phyloP scores from a whole-genome alignment of 352 stramenopile species.

The Pythium rishiriense region DNA sequence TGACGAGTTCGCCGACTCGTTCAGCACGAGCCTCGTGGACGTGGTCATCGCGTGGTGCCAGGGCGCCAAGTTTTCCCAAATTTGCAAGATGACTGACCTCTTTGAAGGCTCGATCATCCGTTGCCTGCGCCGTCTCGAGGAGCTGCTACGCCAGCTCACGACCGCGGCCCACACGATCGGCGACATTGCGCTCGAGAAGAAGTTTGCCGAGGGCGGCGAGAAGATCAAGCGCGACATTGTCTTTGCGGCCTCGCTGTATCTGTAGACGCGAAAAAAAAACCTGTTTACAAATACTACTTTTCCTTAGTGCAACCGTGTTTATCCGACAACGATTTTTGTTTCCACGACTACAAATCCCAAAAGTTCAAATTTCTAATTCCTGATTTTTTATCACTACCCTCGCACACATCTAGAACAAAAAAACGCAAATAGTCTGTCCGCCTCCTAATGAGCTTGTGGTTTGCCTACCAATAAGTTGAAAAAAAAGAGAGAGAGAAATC shows the following conservation, averaged over 20 bases:
- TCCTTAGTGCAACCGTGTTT: background rate
- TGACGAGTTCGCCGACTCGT: conserved; percentile 97
- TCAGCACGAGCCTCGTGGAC: conserved; percentile 98
- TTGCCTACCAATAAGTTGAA: background rate
- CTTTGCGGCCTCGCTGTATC: conserved; percentile 98
- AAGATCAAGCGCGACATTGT: conserved; percentile 99
- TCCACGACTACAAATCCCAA: no score
- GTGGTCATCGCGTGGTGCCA: conserved; percentile 97
- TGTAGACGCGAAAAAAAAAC: conserved; percentile 59
- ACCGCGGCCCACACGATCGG: conserved; percentile 96
- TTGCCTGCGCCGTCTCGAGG: conserved; percentile 95
- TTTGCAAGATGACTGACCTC: conserved; percentile 97
- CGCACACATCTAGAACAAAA: background rate
- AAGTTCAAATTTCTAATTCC: background rate
- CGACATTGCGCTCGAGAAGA: conserved; percentile 96
- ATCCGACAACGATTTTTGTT: background rate
- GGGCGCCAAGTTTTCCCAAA: conserved; percentile 98
- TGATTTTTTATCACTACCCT: background rate
- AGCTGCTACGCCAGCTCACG: conserved; percentile 97
- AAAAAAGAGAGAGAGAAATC: no score
- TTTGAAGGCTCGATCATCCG: conserved; percentile 99
- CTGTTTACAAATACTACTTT: background rate
- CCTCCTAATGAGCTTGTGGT: background rate
- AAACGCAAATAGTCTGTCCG: background rate
- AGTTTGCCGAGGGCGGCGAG: conserved; percentile 97